Evolutionary conservation across 2,329 filamentous ascomycete species (phyloP).

Genomic region (Akanthomyces lecanii): DNA sequence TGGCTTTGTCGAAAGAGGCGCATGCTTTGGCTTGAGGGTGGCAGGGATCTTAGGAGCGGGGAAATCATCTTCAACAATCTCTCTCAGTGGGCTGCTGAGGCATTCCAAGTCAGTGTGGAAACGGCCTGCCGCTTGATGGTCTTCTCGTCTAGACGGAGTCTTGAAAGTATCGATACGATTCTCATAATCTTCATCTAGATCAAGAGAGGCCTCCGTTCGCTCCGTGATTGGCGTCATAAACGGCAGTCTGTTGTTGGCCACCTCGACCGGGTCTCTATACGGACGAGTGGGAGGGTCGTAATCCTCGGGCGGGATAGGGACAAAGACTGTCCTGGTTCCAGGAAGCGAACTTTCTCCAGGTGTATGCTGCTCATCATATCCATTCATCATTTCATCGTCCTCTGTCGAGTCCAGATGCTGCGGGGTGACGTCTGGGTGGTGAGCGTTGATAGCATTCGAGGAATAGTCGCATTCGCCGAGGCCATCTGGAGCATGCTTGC

Average conservation of each 20-base stretch:
- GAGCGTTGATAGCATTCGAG: slow-evolving; percentile 26
- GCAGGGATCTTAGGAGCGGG: slow-evolving; percentile 47
- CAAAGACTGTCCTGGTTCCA: slow-evolving; percentile 61
- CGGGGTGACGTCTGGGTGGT: neutral
- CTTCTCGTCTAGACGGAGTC: slow-evolving; percentile 65
- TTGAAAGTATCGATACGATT: slow-evolving; percentile 59
- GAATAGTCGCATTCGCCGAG: slow-evolving; percentile 28
- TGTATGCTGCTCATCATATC: slow-evolving; percentile 40
- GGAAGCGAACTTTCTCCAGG: slow-evolving; percentile 42
- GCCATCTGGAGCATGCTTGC: slow-evolving; percentile 60
- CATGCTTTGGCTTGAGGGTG: slow-evolving; percentile 43
- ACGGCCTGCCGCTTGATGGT: slow-evolving; percentile 26
- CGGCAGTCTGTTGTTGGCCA: slow-evolving; percentile 85
- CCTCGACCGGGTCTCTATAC: slow-evolving; percentile 73
- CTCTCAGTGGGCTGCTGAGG: slow-evolving; percentile 69
- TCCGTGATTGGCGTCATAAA: slow-evolving; percentile 99
- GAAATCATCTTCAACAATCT: slow-evolving; percentile 52
- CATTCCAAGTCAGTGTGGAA: slow-evolving; percentile 35
- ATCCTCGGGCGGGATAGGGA: slow-evolving; percentile 80
- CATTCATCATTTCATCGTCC: slow-evolving; percentile 33
- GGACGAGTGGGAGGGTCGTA: slow-evolving; percentile 75
- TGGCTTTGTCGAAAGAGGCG: slow-evolving; percentile 29
- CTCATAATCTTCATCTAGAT: slow-evolving; percentile 51
- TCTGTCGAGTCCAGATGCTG: slow-evolving; percentile 28
- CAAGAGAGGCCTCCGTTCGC: slow-evolving; percentile 83